These are phyloP conservation scores for Anthoceros angustus DNA, from an alignment of 225 moss, liverwort and hornwort species.

Conservation along the genomic window DNA sequence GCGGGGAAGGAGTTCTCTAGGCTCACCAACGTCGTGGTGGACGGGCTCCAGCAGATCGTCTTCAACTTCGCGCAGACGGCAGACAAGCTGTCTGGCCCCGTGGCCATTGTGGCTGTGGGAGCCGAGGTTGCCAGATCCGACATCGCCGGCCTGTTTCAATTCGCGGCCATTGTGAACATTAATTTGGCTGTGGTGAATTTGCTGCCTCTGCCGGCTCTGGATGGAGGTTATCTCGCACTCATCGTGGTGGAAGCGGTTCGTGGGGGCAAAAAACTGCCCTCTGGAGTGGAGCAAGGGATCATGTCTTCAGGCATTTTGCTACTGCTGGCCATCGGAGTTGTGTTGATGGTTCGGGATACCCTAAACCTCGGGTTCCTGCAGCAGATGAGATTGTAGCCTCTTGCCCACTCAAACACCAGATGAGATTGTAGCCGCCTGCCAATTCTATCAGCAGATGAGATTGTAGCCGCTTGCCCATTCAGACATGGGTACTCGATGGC, in stretches of 20 bases:
- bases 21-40: slow-evolving; percentile 37
- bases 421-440: too few relatives aligned
- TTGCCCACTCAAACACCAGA: neutral
- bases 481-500: too few relatives aligned
- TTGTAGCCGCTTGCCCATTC: slow-evolving; percentile 16
- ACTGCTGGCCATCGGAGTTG: slow-evolving; percentile 66
- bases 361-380: slow-evolving; percentile 78
- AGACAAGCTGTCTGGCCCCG: slow-evolving; percentile 78
- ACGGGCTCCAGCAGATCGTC: slow-evolving; percentile 62
- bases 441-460: slow-evolving; percentile 72
- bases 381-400: slow-evolving; percentile 62
- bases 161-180: slow-evolving; percentile 87
- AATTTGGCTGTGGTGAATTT: slow-evolving; percentile 77
- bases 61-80: slow-evolving; percentile 84
- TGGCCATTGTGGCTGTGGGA: slow-evolving; percentile 86
- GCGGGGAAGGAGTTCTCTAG: slow-evolving; percentile 46
- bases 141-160: slow-evolving; percentile 67
- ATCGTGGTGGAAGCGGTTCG: slow-evolving; percentile 64
- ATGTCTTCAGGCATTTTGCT: slow-evolving; percentile 88
- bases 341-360: slow-evolving; percentile 91
- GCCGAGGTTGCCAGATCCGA: slow-evolving; percentile 86
- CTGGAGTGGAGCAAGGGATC: slow-evolving; percentile 74
- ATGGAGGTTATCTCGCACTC: slow-evolving; percentile 79
- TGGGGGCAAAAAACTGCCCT: slow-evolving; percentile 81
- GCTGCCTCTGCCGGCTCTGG: slow-evolving; percentile 74